These are phyloP conservation scores for Discostella stelligera DNA, from an alignment of 352 stramenopile species.

Conservation along the genomic window DNA sequence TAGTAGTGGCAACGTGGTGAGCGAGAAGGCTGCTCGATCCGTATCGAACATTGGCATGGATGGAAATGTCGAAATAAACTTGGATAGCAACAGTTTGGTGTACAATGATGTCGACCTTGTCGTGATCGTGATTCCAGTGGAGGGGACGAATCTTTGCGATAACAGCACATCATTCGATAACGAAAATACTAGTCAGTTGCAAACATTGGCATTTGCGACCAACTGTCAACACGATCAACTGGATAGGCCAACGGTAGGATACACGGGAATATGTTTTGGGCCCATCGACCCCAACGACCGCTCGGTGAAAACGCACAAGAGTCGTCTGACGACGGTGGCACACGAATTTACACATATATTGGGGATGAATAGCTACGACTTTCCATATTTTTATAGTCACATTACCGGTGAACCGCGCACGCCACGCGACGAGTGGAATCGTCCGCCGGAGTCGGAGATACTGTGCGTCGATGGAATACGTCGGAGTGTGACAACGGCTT, in stretches of 20 bases:
- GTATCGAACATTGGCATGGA: constrained; percentile 28
- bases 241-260: constrained; percentile 50
- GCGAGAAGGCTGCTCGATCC: not conserved
- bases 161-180: constrained; percentile 1
- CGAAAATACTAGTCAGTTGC: constrained; percentile 12
- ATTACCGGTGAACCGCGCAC: constrained; percentile 37
- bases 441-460: constrained; percentile 16
- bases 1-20: not conserved
- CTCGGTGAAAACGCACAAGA: constrained; percentile 29
- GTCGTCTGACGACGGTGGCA: constrained; percentile 17
- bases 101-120: constrained; percentile 38
- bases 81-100: constrained; percentile 9
- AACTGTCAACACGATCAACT: constrained; percentile 55
- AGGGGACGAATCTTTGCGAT: constrained; percentile 24
- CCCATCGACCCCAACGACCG: constrained; percentile 32
- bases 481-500: constrained; percentile 17
- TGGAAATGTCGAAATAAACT: constrained; percentile 22
- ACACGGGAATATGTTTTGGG: constrained; percentile 50
- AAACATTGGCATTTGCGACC: constrained; percentile 46
- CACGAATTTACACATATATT: constrained; percentile 53
- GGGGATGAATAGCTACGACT: constrained; percentile 41
- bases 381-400: constrained; percentile 44
- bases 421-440: constrained; percentile 27
- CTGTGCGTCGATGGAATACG: constrained; percentile 39
- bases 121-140: constrained; percentile 35